Conservation (phyloP, 768 basidiomycete species). For the Terana coerulea region DNA sequence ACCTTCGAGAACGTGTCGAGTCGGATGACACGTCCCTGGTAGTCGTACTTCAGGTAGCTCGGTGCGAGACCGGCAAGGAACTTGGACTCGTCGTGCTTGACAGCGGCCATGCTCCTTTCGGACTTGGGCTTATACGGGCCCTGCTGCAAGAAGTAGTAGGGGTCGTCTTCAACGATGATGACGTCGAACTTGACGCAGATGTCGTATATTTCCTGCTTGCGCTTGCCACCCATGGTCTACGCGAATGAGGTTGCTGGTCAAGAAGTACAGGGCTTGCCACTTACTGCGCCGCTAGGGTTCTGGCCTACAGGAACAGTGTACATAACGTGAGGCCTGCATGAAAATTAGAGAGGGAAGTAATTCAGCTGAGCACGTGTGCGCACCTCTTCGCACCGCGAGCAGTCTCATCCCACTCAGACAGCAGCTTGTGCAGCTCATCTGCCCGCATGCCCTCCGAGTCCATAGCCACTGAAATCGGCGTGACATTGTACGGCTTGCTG, state of each 20-base stretch:
- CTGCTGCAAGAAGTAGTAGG: constrained; percentile 74
- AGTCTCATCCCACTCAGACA: constrained; percentile 63
- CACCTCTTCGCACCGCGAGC: constrained; percentile 55
- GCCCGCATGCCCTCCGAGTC: constrained; percentile 72
- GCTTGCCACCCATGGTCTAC: constrained; percentile 54
- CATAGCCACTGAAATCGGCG: constrained; percentile 55
- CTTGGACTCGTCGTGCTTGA: constrained; percentile 35
- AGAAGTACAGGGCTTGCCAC: constrained; percentile 20
- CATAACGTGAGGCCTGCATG: constrained; percentile 58
- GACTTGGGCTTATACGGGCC: constrained; percentile 47
- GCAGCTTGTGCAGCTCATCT: constrained; percentile 51
- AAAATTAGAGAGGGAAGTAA: background rate
- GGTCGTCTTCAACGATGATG: constrained; percentile 82
- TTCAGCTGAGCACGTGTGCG: constrained; percentile 8
- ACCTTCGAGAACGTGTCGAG: constrained; percentile 81
- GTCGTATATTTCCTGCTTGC: constrained; percentile 81
- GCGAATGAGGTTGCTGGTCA: background rate
- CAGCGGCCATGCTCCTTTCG: constrained; percentile 22
- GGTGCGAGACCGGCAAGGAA: constrained; percentile 58
- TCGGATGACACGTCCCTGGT: constrained; percentile 79
- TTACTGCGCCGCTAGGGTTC: constrained; percentile 74
- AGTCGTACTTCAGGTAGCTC: constrained; percentile 66
- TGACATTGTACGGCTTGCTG: constrained; percentile 37
- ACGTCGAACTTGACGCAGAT: constrained; percentile 79
- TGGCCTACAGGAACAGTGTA: constrained; percentile 81